Base-by-base conservation (phyloP, 1,284 basidiomycete species). In the Cryptococcus sp. region DNA sequence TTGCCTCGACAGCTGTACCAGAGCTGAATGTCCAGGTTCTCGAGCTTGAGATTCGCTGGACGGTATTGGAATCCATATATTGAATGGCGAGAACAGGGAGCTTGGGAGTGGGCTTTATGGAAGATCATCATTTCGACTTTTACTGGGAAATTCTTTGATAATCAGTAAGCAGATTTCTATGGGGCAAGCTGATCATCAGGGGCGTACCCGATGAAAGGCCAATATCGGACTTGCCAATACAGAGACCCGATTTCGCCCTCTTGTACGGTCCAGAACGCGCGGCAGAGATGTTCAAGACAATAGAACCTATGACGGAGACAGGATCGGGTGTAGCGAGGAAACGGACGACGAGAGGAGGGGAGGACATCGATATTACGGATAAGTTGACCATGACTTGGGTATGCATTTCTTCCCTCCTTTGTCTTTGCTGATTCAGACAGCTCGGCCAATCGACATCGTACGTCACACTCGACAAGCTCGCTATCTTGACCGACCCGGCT, bases 71-170 rank as follows among this genome's bases (percentile, higher is more conserved):
- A 79, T 56, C 75, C 77, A 2, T 75, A 77, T 45, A 68, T 70
- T 10, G 78, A 79, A 54, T 79, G 78, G 78, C 64, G 78, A 52
- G 78, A 79, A 55, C 78, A 78, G 58, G 78, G 77, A n/a, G 70
- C 71, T 16, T 75, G 73, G 73, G 70, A 73, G 63, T 73, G 70
- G 70, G 70, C 70, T 10, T 56, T 67, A 48, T 73, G 70, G 70
- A 73, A 73, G 54, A 60, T 70, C 21, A 45, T 73, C 25, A 40
- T 69, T 10, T 71, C 69, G 16, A 70, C 66, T 1, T n/a, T 71
- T 25, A 73, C 68, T n/a, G 59, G 69, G 42, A 71, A 71, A 48
- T 52, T 73, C 22, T 71, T 73, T 54, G 67, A 64, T 40, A 60
- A 70, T 50, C 69, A 64, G 66, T 66, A 39, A 49, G 62, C 46